Conservation (phyloP, 345 rosid species). For the Iberis pinnata region DNA sequence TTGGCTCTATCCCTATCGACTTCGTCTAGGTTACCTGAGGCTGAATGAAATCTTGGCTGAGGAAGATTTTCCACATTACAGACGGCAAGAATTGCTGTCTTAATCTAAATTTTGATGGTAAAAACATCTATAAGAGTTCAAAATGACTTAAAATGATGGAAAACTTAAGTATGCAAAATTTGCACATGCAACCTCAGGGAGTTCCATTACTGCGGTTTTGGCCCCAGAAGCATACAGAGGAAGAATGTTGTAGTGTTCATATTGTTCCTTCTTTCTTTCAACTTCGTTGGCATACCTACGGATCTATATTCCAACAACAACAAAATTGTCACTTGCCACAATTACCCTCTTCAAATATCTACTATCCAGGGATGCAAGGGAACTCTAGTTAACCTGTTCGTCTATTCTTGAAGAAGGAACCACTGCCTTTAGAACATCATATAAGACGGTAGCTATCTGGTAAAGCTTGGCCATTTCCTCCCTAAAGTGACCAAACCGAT, state of each 20-base stretch:
- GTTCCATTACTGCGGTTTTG: constrained; percentile 71
- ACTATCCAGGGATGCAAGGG: constrained; percentile 2
- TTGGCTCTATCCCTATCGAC: constrained; percentile 37
- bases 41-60: constrained; percentile 27
- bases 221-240: constrained; percentile 60
- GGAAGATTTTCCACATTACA: constrained; percentile 62
- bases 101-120: constrained; percentile 44
- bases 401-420: constrained; percentile 45
- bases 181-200: constrained; percentile 61
- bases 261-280: constrained; percentile 48
- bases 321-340: constrained; percentile 15
- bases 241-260: constrained; percentile 74
- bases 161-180: constrained; percentile 1
- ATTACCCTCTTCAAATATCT: constrained; percentile 13
- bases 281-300: constrained; percentile 54
- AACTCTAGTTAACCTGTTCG: constrained; percentile 41
- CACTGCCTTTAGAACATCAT: constrained; percentile 66
- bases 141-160: constrained; percentile 9
- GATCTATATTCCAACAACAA: constrained; percentile 41
- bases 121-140: constrained; percentile 11
- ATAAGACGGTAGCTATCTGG: constrained; percentile 81
- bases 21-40: constrained; percentile 25
- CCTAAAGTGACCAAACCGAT: constrained; percentile 38
- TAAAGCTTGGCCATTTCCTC: constrained; percentile 87
- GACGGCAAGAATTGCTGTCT: constrained; percentile 65